Conservation (phyloP, 1,284 basidiomycete species). For the Apiotrichum veenhuisii region DNA sequence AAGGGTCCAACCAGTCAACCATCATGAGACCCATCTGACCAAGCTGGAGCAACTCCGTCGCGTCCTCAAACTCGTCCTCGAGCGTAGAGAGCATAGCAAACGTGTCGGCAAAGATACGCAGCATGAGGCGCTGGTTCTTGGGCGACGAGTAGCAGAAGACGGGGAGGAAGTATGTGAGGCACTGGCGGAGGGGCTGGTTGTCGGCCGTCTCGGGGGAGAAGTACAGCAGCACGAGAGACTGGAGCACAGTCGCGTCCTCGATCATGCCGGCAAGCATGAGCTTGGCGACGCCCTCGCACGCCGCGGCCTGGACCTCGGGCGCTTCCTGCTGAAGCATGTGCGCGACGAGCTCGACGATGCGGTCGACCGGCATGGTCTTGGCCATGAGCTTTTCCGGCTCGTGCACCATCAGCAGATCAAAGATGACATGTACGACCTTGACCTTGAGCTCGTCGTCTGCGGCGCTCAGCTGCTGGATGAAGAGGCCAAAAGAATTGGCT, state of each 20-base stretch:
- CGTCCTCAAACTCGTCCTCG: slow-evolving; percentile 68
- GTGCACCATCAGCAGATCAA: slow-evolving; percentile 88
- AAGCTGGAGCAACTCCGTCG: slow-evolving; percentile 74
- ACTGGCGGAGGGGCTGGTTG: slow-evolving; percentile 86
- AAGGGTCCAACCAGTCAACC: slow-evolving; percentile 89
- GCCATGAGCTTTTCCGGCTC: slow-evolving; percentile 57
- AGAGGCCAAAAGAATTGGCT: slow-evolving; percentile 79
- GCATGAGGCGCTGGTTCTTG: slow-evolving; percentile 73
- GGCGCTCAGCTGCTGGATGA: slow-evolving; percentile 76
- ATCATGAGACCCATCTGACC: slow-evolving; percentile 78
- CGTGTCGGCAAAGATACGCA: slow-evolving; percentile 69
- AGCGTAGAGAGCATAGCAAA: slow-evolving; percentile 63
- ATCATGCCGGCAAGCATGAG: slow-evolving; percentile 81
- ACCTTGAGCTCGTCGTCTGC: slow-evolving; percentile 73
- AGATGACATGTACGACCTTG: slow-evolving; percentile 78
- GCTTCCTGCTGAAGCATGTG: slow-evolving; percentile 70
- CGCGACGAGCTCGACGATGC: slow-evolving; percentile 70
- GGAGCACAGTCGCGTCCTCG: slow-evolving; percentile 70
- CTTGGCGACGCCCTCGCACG: slow-evolving; percentile 83
- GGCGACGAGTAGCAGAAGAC: slow-evolving; percentile 84
- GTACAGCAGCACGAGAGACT: slow-evolving; percentile 75
- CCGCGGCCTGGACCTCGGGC: slow-evolving; percentile 69
- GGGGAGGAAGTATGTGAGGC: slow-evolving; percentile 92
- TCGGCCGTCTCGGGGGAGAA: slow-evolving; percentile 79
- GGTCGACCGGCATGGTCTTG: slow-evolving; percentile 51